These are phyloP conservation scores for Limonium bicolor DNA, from an alignment of 148 eudicot species.

Conservation along the genomic window DNA sequence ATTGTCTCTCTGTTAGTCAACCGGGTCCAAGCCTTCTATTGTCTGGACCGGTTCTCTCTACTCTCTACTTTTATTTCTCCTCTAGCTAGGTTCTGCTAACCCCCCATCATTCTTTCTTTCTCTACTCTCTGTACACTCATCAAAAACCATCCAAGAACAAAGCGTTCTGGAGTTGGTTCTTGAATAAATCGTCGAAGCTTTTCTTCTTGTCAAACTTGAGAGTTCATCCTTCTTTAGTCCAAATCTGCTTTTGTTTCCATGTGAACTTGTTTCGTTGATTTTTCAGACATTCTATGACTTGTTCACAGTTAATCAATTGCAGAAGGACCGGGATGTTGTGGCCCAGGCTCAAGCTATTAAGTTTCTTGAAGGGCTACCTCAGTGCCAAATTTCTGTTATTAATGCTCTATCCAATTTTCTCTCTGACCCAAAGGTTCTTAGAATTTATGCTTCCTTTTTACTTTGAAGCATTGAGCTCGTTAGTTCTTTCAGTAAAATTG, in stretches of 20 bases:
- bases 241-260: not conserved
- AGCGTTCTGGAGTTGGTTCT: too few species aligned
- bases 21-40: too few species aligned
- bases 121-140: too few species aligned
- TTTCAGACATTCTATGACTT: not conserved
- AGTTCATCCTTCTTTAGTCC: not conserved
- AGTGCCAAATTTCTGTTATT: constrained; percentile 52
- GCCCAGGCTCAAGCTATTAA: constrained; percentile 90
- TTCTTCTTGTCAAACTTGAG: too few species aligned
- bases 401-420: constrained; percentile 64
- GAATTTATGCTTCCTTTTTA: constrained; percentile 31
- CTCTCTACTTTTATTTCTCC: too few species aligned
- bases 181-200: too few species aligned
- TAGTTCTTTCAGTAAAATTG: not conserved
- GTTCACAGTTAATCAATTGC: constrained; percentile 80
- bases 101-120: too few species aligned
- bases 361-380: constrained; percentile 53
- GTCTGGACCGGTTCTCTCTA: too few species aligned
- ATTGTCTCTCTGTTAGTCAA: too few species aligned
- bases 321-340: constrained; percentile 97
- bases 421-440: constrained; percentile 58
- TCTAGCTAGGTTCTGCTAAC: too few species aligned
- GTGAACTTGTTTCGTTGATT: not conserved
- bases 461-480: not conserved
- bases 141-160: too few species aligned